phyloP scores from a whole-genome alignment of 2,329 filamentous ascomycete species.

The Pyricularia sp. region DNA sequence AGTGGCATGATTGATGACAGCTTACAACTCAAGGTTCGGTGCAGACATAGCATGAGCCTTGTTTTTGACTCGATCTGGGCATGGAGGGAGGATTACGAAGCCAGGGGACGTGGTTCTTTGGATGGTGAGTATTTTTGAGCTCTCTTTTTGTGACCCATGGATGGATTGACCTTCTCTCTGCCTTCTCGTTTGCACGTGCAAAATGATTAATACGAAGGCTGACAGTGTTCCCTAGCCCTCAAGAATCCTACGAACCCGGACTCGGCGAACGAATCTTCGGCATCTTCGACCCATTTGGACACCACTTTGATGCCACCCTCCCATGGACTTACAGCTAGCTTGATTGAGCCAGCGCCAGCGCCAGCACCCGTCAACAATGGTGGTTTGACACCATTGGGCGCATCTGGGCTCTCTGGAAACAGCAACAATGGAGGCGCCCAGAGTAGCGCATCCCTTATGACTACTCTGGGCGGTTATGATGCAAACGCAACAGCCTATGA shows the following conservation, averaged over 20 bases:
- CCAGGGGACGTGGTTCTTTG: slow-evolving; percentile 53
- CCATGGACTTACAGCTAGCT: slow-evolving; percentile 33
- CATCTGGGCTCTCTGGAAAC: slow-evolving; percentile 28
- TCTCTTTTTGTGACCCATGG: background rate
- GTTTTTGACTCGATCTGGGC: slow-evolving; percentile 79
- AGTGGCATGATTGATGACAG: slow-evolving; percentile 50
- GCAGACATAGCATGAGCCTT: slow-evolving; percentile 72
- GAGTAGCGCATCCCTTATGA: slow-evolving; percentile 12
- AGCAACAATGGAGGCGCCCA: slow-evolving; percentile 16
- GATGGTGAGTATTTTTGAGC: slow-evolving; percentile 43
- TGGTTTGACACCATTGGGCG: slow-evolving; percentile 36
- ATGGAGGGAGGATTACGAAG: slow-evolving; percentile 69
- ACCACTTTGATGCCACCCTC: slow-evolving; percentile 41
- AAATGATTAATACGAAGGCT: background rate
- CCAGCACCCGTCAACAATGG: slow-evolving; percentile 11
- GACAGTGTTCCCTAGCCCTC: slow-evolving; percentile 35
- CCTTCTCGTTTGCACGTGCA: background rate
- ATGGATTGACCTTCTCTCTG: background rate
- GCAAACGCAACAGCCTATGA: slow-evolving; percentile 49
- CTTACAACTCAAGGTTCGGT: slow-evolving; percentile 69
- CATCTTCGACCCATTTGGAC: slow-evolving; percentile 52
- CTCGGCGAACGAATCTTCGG: slow-evolving; percentile 59
- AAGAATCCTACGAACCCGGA: slow-evolving; percentile 82
- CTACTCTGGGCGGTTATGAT: slow-evolving; percentile 40
- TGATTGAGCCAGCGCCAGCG: slow-evolving; percentile 31